phyloP scores from a whole-genome alignment of 78 protist genomes.

The Ministeria vibrans region DNA sequence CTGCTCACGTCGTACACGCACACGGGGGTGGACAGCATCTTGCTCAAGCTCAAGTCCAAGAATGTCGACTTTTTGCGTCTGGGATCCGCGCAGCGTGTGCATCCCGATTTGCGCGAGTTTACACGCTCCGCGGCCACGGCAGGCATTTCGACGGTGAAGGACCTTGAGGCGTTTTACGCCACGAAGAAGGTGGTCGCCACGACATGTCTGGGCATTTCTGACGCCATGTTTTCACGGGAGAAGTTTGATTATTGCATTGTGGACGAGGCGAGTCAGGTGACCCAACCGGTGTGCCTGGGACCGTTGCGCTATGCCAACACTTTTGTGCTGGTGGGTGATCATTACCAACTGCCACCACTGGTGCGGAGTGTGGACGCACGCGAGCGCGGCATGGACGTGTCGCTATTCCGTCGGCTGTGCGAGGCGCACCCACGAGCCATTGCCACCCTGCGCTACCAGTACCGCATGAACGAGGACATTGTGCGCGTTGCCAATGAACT shows the following conservation, averaged over 20 bases:
- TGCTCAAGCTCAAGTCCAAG: constrained; percentile 33
- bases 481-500: constrained; percentile 48
- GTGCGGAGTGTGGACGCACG: constrained; percentile 23
- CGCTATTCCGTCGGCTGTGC: constrained; percentile 48
- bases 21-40: constrained; percentile 61
- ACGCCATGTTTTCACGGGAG: background rate
- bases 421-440: constrained; percentile 24
- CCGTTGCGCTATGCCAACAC: constrained; percentile 36
- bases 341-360: constrained; percentile 54
- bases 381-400: background rate
- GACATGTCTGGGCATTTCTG: constrained; percentile 21
- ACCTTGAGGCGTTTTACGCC: background rate
- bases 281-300: constrained; percentile 53
- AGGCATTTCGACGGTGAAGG: too few species aligned
- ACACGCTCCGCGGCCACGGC: background rate
- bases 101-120: background rate
- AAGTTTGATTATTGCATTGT: constrained; percentile 68
- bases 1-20: constrained; percentile 68
- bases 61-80: constrained; percentile 22
- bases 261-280: constrained; percentile 79
- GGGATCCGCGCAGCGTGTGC: background rate
- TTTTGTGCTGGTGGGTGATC: constrained; percentile 83
- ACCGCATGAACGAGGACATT: constrained; percentile 64
- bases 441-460: constrained; percentile 47
- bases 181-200: constrained; percentile 19